Percentiles rank a stretch among this genome's conserved stretches.
Conservation (phyloP, 2,329 filamentous ascomycete species). For the Fusarium robinianum region DNA sequence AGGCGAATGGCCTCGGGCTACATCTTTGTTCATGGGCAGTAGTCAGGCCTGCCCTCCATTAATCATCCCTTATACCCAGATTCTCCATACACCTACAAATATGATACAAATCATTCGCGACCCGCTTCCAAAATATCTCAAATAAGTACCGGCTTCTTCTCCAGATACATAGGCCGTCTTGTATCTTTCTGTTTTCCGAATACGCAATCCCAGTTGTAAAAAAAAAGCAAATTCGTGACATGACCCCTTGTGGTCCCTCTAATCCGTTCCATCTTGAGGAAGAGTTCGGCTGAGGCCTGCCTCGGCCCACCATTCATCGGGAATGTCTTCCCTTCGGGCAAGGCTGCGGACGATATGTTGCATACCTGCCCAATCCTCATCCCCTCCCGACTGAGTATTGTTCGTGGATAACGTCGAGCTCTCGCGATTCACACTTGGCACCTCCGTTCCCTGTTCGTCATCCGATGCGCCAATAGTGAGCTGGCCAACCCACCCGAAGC, state of each 20-base stretch:
- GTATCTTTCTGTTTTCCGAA: background rate
- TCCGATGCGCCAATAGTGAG: conserved; percentile 36
- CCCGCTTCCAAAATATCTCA: too few relatives aligned
- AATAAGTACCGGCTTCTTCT: too few relatives aligned
- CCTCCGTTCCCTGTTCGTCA: conserved; percentile 31
- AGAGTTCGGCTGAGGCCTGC: conserved; percentile 67
- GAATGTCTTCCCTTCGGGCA: conserved; percentile 72
- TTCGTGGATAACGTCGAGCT: conserved; percentile 24
- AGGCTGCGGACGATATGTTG: conserved; percentile 73
- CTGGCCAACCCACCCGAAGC: conserved; percentile 34
- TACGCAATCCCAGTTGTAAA: too few relatives aligned
- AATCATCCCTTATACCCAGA: background rate
- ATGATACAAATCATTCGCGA: conserved; percentile 15
- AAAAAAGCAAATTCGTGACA: conserved; percentile 11
- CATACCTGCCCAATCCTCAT: conserved; percentile 62
- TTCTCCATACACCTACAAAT: conserved; percentile 10
- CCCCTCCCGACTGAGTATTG: conserved; percentile 37
- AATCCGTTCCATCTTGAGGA: conserved; percentile 37
- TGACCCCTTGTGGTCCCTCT: conserved; percentile 7
- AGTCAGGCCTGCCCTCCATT: background rate
- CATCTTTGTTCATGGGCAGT: too few relatives aligned
- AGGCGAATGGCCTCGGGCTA: too few relatives aligned
- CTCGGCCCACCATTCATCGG: conserved; percentile 81
- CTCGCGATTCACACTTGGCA: conserved; percentile 25
- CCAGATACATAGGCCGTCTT: too few relatives aligned